These are phyloP conservation scores for Globisporangium lucens DNA, from an alignment of 352 stramenopile genomes.

Conservation along the genomic window DNA sequence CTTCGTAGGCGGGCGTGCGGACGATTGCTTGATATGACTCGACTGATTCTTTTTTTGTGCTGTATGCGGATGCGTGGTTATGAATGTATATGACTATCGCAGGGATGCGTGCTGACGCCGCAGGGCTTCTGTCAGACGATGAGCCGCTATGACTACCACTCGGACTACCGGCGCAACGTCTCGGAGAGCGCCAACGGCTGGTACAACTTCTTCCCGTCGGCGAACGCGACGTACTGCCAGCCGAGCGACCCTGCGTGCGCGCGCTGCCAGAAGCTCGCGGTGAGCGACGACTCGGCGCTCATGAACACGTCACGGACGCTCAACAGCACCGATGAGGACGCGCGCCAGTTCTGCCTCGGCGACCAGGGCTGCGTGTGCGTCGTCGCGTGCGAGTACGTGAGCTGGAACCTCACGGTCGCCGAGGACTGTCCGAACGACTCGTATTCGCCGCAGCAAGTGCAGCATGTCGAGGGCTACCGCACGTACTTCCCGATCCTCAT, in stretches of 20 bases:
- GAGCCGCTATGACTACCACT: constrained; percentile 36
- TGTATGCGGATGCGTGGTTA: too few relatives aligned
- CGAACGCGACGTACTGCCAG: constrained; percentile 67
- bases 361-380: constrained; percentile 59
- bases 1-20: too few relatives aligned
- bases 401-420: constrained; percentile 52
- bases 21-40: too few relatives aligned
- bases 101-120: constrained; percentile 52
- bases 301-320: constrained; percentile 25
- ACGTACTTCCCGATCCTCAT: constrained; percentile 69
- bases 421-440: constrained; percentile 36
- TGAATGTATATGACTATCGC: too few relatives aligned
- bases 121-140: constrained; percentile 61
- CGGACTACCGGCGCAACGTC: constrained; percentile 61
- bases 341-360: constrained; percentile 57
- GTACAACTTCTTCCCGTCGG: constrained; percentile 67
- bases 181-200: constrained; percentile 30
- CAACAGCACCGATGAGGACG: constrained; percentile 34
- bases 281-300: constrained; percentile 14
- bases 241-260: constrained; percentile 44
- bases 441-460: constrained; percentile 17
- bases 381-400: constrained; percentile 47
- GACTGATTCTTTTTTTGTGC: too few relatives aligned
- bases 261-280: constrained; percentile 38
- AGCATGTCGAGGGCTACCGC: constrained; percentile 37